Percentiles rank a stretch among this genome's conserved stretches.
Evolutionary conservation across 306 rosid genomes (phyloP).

Genomic region (Abrus pulchellus): DNA sequence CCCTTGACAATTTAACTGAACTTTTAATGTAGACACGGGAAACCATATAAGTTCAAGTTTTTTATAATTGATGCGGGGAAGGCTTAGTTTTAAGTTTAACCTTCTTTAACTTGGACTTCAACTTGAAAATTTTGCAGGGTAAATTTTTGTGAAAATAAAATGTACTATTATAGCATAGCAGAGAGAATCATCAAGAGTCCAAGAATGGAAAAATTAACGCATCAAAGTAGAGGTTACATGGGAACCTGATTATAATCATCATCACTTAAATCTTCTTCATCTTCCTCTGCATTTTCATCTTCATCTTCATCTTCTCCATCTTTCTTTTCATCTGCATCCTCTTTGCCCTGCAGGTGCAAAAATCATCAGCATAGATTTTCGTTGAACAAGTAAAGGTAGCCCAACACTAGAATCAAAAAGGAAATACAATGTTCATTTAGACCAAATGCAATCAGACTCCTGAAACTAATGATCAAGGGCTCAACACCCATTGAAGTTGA

Average conservation of each 20-base stretch:
- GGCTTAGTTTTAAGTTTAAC: not conserved
- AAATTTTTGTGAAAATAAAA: conserved; percentile 6
- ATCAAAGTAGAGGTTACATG: conserved; percentile 23
- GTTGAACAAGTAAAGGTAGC: not conserved
- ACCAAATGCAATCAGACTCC: conserved; percentile 17
- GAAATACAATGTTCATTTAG: conserved; percentile 21
- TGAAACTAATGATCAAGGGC: conserved; percentile 1
- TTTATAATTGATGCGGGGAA: not conserved
- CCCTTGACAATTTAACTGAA: conserved; percentile 10
- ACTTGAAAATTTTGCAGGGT: conserved; percentile 1
- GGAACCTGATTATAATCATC: conserved; percentile 70
- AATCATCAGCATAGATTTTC: conserved; percentile 35
- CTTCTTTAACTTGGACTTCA: conserved; percentile 18
- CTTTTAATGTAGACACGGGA: not conserved
- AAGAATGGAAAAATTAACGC: conserved; percentile 33
- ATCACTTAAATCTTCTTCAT: conserved; percentile 52
- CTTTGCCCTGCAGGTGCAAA: conserved; percentile 50
- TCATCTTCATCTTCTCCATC: conserved; percentile 57
- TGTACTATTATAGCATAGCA: conserved; percentile 1
- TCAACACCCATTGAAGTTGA: conserved; percentile 26
- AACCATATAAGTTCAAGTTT: conserved; percentile 19
- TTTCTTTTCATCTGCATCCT: conserved; percentile 47
- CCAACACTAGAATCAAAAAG: conserved; percentile 10
- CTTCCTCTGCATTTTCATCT: conserved; percentile 57
- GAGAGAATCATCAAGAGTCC: conserved; percentile 15